phyloP scores from a whole-genome alignment of 228 moss, liverwort and hornwort species.

The Sphagnum magellanicum region DNA sequence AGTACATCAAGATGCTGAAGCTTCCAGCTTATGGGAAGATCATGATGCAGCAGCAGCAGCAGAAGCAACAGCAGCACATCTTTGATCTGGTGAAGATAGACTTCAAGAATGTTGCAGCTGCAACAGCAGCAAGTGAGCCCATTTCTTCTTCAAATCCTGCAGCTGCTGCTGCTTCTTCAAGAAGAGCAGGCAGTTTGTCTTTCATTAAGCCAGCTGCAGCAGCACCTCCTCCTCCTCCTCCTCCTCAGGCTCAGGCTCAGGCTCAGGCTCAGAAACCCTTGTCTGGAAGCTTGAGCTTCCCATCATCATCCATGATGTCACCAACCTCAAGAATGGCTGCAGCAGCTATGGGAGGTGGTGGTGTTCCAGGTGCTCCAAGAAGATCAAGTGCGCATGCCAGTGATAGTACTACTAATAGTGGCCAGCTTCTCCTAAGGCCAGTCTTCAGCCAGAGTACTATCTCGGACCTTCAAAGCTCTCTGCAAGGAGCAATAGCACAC shows the following conservation, averaged over 20 bases:
- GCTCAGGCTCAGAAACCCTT: slow-evolving; percentile 9
- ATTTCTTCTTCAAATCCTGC: slow-evolving; percentile 3
- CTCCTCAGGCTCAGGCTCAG: slow-evolving; percentile 7
- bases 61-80: too few relatives aligned
- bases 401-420: not conserved
- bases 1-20: slow-evolving; percentile 47
- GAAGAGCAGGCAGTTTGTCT: too few relatives aligned
- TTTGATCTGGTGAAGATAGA: too few relatives aligned
- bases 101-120: too few relatives aligned
- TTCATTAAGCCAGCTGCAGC: too few relatives aligned
- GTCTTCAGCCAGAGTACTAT: slow-evolving; percentile 24
- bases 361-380: too few relatives aligned
- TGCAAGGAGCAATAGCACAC: slow-evolving; percentile 57
- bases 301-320: slow-evolving; percentile 29
- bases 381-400: slow-evolving; percentile 6
- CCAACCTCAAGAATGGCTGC: too few relatives aligned
- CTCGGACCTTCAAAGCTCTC: slow-evolving; percentile 44
- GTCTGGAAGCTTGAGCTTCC: slow-evolving; percentile 24
- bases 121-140: not conserved
- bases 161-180: slow-evolving; percentile 4
- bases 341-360: too few relatives aligned
- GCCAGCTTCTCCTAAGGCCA: slow-evolving; percentile 3
- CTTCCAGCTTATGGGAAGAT: slow-evolving; percentile 7
- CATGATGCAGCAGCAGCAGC: too few relatives aligned
- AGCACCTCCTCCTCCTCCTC: not conserved